Evolutionary conservation across 176 grass and related monocot species (phyloP).

Genomic region (Oropetium thomaeum): DNA sequence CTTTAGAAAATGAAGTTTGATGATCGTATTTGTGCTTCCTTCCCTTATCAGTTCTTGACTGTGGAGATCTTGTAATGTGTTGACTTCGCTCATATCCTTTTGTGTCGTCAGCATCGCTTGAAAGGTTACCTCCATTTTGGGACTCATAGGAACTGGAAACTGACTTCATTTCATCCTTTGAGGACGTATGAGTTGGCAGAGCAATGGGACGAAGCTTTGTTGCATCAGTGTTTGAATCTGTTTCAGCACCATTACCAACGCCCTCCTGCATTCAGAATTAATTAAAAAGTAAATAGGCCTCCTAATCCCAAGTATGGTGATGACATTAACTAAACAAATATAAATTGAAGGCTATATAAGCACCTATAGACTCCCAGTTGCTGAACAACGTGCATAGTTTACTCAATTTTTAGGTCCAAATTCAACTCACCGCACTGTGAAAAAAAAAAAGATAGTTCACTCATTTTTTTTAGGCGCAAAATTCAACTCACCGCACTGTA

Average conservation of each 20-base stretch:
- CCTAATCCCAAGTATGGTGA: background rate
- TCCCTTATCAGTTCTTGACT: constrained; percentile 21
- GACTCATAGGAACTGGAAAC: background rate
- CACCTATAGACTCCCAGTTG: constrained; percentile 11
- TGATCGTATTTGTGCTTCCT: constrained; percentile 23
- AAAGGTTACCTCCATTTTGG: constrained; percentile 4
- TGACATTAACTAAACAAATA: background rate
- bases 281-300: background rate
- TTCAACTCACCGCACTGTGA: background rate
- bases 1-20: constrained; percentile 13
- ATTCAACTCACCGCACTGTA: background rate
- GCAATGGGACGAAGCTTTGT: background rate
- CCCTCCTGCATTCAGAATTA: constrained; percentile 10
- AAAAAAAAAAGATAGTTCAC: background rate
- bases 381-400: background rate
- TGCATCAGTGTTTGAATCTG: background rate
- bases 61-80: constrained; percentile 24
- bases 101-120: constrained; percentile 15
- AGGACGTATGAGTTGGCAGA: background rate
- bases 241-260: background rate
- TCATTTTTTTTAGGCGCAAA: background rate
- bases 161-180: constrained; percentile 7
- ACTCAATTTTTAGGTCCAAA: background rate
- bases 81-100: constrained; percentile 15
- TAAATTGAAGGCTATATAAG: background rate